Evolutionary conservation across 2,329 filamentous ascomycete genomes (phyloP).

Genomic region (Paramyrothecium roridum): DNA sequence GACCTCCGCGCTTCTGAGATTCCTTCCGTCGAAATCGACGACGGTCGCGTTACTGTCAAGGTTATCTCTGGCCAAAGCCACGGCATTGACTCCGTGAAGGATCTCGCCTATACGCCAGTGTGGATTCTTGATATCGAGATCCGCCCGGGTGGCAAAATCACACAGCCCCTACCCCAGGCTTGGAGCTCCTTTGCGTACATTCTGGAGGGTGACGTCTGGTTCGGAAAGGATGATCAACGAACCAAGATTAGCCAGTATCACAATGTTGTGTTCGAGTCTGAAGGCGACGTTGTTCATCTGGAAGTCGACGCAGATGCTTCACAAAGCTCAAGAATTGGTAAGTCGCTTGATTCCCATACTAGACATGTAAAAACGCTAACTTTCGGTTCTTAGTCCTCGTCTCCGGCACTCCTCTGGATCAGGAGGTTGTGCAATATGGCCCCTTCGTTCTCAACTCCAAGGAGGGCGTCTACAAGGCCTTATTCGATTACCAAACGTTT

Average conservation of each 20-base stretch:
- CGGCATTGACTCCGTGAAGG: constrained; percentile 81
- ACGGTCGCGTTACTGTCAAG: constrained; percentile 74
- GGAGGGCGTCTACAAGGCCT: constrained; percentile 72
- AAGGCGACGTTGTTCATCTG: constrained; percentile 72
- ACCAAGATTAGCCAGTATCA: constrained; percentile 67
- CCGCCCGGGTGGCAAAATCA: constrained; percentile 72
- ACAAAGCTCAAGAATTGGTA: constrained; percentile 49
- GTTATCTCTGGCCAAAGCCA: constrained; percentile 85
- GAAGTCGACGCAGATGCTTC: constrained; percentile 65
- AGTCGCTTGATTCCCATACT: constrained; percentile 4
- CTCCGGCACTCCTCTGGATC: constrained; percentile 76
- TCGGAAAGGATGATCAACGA: constrained; percentile 51
- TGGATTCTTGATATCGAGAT: constrained; percentile 88
- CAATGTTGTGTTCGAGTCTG: constrained; percentile 83
- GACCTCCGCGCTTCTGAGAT: constrained; percentile 80
- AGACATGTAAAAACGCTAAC: neutral
- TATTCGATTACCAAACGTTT: constrained; percentile 70
- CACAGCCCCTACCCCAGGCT: constrained; percentile 69
- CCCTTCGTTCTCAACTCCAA: constrained; percentile 76
- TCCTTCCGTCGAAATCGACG: constrained; percentile 67
- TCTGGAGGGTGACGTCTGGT: constrained; percentile 68
- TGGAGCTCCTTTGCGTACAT: constrained; percentile 93
- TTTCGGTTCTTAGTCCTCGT: constrained; percentile 55
- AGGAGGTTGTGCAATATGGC: constrained; percentile 79
- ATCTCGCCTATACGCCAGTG: constrained; percentile 94